Evolutionary conservation across 176 grass and related monocot species (phyloP).

Genomic region (Canna indica): DNA sequence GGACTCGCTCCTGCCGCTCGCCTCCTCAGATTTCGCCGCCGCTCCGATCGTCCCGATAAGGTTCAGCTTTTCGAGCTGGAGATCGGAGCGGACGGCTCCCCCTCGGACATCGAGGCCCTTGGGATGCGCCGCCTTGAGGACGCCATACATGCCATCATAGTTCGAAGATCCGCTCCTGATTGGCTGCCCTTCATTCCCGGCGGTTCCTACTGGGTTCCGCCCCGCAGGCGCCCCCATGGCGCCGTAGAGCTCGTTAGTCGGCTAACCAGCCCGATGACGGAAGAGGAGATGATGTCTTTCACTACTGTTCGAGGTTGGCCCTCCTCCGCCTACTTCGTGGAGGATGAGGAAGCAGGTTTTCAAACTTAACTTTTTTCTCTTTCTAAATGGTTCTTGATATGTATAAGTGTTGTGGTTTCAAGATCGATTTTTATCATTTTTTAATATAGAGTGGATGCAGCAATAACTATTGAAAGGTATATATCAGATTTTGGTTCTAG

Average conservation of each 20-base stretch:
- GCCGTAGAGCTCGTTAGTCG: conserved; percentile 37
- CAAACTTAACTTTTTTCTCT: not conserved
- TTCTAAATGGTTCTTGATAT: conserved; percentile 1
- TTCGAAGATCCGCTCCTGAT: conserved; percentile 58
- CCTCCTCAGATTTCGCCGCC: conserved; percentile 21
- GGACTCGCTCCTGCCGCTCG: not conserved
- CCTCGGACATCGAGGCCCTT: conserved; percentile 26
- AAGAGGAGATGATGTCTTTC: conserved; percentile 57
- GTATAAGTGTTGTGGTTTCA: not conserved
- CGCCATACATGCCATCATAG: conserved; percentile 53
- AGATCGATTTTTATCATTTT: not conserved
- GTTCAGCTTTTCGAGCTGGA: conserved; percentile 72
- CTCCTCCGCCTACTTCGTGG: conserved; percentile 46
- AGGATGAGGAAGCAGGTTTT: conserved; percentile 32
- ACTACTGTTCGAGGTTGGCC: conserved; percentile 51
- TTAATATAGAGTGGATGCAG: not conserved
- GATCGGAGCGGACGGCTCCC: conserved; percentile 19
- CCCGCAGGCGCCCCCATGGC: conserved; percentile 32
- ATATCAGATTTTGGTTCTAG: not conserved
- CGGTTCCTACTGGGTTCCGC: conserved; percentile 77
- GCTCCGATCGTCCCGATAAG: conserved; percentile 29
- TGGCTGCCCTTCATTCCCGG: conserved; percentile 94
- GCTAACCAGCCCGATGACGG: conserved; percentile 31
- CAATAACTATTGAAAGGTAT: not conserved
- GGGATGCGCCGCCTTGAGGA: conserved; percentile 65